Percentiles rank a stretch among this genome's conserved stretches.
These are phyloP conservation scores for Suillus placidus DNA, from an alignment of 768 basidiomycete genomes.

Conservation along the genomic window DNA sequence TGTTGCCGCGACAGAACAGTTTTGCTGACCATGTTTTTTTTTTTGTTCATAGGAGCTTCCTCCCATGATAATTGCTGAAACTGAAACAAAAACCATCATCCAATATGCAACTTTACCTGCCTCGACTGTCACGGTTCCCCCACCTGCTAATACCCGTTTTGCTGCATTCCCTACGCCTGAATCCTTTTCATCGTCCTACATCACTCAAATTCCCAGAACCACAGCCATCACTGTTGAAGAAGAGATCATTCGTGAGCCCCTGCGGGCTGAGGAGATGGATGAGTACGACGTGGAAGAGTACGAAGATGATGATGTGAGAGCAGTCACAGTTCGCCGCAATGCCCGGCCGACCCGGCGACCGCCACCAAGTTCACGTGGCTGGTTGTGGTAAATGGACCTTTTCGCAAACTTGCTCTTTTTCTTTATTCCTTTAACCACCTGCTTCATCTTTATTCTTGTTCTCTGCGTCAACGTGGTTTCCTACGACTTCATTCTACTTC, in stretches of 20 bases:
- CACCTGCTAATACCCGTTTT: constrained; percentile 77
- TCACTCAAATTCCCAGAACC: constrained; percentile 69
- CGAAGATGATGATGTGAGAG: constrained; percentile 44
- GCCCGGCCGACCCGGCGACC: constrained; percentile 50
- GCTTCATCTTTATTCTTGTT: constrained; percentile 22
- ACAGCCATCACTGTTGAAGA: constrained; percentile 73
- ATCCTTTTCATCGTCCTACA: constrained; percentile 55
- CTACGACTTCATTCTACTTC: constrained; percentile 10
- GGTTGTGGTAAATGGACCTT: constrained; percentile 55
- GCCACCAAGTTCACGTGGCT: constrained; percentile 45
- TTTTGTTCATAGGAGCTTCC: constrained; percentile 44
- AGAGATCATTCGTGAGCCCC: constrained; percentile 42
- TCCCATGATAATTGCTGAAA: constrained; percentile 45
- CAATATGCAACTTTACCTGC: constrained; percentile 52
- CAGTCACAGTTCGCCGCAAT: constrained; percentile 44
- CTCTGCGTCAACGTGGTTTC: constrained; percentile 13
- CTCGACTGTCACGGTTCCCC: constrained; percentile 68
- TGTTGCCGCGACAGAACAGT: constrained; percentile 30
- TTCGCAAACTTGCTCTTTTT: constrained; percentile 38
- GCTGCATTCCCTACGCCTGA: constrained; percentile 76
- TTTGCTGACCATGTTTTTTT: constrained; percentile 38
- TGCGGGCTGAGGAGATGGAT: constrained; percentile 40
- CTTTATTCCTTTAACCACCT: constrained; percentile 23
- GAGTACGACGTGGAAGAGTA: constrained; percentile 43
- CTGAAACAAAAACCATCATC: constrained; percentile 66